phyloP scores from a whole-genome alignment of 257 asterid genomes.

The Thymus mandschuricus region DNA sequence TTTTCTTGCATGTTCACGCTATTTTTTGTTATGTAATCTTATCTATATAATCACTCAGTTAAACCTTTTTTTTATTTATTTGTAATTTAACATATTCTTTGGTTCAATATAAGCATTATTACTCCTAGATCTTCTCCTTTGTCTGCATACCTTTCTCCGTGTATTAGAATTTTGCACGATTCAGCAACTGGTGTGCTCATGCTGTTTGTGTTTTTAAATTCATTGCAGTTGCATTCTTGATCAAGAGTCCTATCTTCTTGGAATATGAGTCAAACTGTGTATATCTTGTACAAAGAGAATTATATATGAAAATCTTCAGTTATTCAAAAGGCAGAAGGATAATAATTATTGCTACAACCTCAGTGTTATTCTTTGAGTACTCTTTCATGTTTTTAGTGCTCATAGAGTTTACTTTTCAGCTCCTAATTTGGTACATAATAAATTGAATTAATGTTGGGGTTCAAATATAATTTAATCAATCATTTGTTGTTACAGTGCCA shows the following conservation, averaged over 20 bases:
- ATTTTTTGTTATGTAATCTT: conserved; percentile 22
- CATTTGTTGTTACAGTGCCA: not conserved
- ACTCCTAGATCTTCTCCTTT: conserved; percentile 8
- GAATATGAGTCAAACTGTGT: not conserved
- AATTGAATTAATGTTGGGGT: not conserved
- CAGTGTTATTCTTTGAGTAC: conserved; percentile 9
- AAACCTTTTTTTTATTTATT: not conserved
- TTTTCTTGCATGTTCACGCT: conserved; percentile 26
- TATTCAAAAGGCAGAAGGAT: conserved; percentile 10
- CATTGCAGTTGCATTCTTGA: not conserved
- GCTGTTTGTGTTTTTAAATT: conserved; percentile 21
- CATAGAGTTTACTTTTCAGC: not conserved
- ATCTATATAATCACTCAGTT: conserved; percentile 20
- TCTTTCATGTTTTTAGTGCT: not conserved
- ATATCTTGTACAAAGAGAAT: conserved; percentile 6
- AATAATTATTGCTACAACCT: conserved; percentile 17
- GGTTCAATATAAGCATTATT: conserved; percentile 15
- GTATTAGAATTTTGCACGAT: too few species aligned
- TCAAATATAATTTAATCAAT: too few species aligned
- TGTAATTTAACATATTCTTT: conserved; percentile 7
- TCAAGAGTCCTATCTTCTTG: not conserved
- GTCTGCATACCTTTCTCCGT: not conserved
- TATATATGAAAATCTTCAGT: not conserved
- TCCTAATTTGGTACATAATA: conserved; percentile 10
- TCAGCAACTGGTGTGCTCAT: conserved; percentile 10